Evolutionary conservation across 1,284 basidiomycete genomes (phyloP), one percentile per base, ranked within the genome.

Genomic region (Sporisorium iseilematis-ciliati): DNA sequence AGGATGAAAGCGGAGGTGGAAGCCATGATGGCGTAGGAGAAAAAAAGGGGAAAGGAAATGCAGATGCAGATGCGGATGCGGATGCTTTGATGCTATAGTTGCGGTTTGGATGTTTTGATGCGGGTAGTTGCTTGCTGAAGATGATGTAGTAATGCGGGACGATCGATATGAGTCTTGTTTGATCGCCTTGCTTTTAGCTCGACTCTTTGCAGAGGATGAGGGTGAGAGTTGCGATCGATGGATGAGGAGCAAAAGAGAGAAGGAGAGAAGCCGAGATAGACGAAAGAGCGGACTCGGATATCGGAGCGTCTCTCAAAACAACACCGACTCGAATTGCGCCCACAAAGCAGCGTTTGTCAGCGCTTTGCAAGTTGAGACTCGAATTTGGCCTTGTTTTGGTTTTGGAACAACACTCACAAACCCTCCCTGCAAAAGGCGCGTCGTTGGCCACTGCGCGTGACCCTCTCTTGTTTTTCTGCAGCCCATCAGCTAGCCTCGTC

Each of bases 1-100:
- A 75, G 59, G 53, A 58, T 50, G 35, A 70, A 61, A 2, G 73
- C 62, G 11, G 67, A 67, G 23, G 73, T 66, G 23, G 67, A 70
- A 31, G 73, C 67, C 73, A 75, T 75, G 21, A 7, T 55, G 21
- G 6, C 4, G 16, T 62, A n/a, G 18, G 10, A 49, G 7, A 21
- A 12, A 11, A 11, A n/a, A 12, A 18, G 50, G 35, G 18, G 26
- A 14, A 35, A 35, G 4, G 12, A 16, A 7, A 16, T 12, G 23
- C 1, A 23, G n/a, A n/a, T n/a, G n/a, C n/a, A n/a, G n/a, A n/a
- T n/a, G n/a, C n/a, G n/a, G n/a, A 46, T 46, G 43, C 43, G 21
- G 11, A 46, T 25, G 43, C 14, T 21, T 18, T 20, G 29, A 57
- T 46, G 45, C 43, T 48, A 48, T 46, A 12, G 20, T 7, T 45